These are phyloP conservation scores for Gracilaria gracilis DNA, from an alignment of 23 red algal species.

Conservation along the genomic window DNA sequence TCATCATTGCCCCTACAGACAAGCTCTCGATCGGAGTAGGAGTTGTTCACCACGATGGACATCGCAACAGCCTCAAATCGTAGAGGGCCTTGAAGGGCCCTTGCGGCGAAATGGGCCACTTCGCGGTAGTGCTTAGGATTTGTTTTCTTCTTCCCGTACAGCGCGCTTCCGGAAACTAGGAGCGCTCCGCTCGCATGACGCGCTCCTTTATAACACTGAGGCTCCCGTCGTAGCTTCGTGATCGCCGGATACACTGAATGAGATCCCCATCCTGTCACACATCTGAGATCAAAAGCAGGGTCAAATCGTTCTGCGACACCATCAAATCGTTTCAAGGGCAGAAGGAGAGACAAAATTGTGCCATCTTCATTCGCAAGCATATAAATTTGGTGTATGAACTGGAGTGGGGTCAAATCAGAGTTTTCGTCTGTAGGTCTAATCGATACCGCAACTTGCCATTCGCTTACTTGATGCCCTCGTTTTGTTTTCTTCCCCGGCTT, in stretches of 20 bases:
- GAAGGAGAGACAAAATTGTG: not conserved
- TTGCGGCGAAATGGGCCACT: slow-evolving; percentile 58
- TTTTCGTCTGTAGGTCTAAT: slow-evolving; percentile 11
- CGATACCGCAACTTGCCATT: slow-evolving; percentile 51
- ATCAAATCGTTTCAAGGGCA: slow-evolving; percentile 37
- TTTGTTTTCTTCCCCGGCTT: slow-evolving; percentile 34
- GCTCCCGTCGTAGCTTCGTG: not conserved
- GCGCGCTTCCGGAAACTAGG: slow-evolving; percentile 44
- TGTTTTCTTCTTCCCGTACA: slow-evolving; percentile 52
- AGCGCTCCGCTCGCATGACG: not conserved
- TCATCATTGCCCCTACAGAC: not conserved
- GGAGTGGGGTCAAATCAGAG: not conserved
- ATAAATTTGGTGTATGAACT: not conserved
- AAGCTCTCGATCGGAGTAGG: slow-evolving; percentile 16
- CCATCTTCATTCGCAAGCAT: slow-evolving; percentile 1
- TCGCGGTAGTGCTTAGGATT: slow-evolving; percentile 27
- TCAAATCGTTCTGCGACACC: slow-evolving; percentile 29
- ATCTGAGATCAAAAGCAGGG: slow-evolving; percentile 9
- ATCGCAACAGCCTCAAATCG: slow-evolving; percentile 54
- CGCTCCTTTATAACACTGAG: not conserved
- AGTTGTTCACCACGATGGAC: slow-evolving; percentile 38
- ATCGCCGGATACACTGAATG: not conserved
- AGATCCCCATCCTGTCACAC: slow-evolving; percentile 21
- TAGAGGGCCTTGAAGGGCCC: slow-evolving; percentile 49
- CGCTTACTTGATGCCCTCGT: slow-evolving; percentile 42